These are phyloP conservation scores for Fusarium sp. DNA, from an alignment of 2,329 filamentous ascomycete species.

Conservation along the genomic window DNA sequence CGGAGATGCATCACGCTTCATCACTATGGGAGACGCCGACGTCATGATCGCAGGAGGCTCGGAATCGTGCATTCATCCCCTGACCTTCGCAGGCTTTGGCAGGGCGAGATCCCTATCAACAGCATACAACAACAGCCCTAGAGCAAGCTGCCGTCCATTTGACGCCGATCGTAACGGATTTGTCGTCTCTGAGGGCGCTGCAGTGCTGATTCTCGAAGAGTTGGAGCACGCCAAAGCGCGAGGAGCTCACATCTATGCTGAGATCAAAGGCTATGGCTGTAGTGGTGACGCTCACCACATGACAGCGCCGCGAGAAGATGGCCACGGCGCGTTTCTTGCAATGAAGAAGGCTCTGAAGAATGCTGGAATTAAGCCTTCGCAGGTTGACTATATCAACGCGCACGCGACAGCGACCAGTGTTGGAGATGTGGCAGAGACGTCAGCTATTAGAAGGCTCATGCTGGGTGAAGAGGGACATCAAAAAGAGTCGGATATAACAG, in stretches of 20 bases:
- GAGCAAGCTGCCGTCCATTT: constrained; percentile 84
- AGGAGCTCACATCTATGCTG: constrained; percentile 86
- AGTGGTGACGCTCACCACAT: constrained; percentile 94
- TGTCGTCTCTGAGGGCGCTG: constrained; percentile 92
- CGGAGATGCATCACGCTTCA: constrained; percentile 92
- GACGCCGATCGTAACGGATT: constrained; percentile 84
- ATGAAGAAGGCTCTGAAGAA: constrained; percentile 86
- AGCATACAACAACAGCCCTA: constrained; percentile 77
- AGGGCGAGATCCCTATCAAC: constrained; percentile 88
- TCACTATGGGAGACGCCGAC: constrained; percentile 89
- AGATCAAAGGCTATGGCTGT: constrained; percentile 88
- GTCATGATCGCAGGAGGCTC: constrained; percentile 97
- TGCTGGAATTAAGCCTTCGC: constrained; percentile 73
- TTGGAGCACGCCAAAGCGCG: constrained; percentile 85
- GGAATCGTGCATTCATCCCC: constrained; percentile 94
- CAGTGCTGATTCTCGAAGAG: constrained; percentile 88
- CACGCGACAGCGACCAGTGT: constrained; percentile 90
- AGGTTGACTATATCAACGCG: constrained; percentile 93
- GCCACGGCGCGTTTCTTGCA: constrained; percentile 81
- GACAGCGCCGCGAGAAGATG: constrained; percentile 87
- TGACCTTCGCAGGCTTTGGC: constrained; percentile 92
- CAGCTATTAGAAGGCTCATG: constrained; percentile 82
- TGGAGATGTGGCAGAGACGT: constrained; percentile 89
- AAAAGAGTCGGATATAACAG: constrained; percentile 73
- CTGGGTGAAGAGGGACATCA: constrained; percentile 75